Conservation (phyloP, 768 basidiomycete genomes). For the Peribolospora kevripleyi region DNA sequence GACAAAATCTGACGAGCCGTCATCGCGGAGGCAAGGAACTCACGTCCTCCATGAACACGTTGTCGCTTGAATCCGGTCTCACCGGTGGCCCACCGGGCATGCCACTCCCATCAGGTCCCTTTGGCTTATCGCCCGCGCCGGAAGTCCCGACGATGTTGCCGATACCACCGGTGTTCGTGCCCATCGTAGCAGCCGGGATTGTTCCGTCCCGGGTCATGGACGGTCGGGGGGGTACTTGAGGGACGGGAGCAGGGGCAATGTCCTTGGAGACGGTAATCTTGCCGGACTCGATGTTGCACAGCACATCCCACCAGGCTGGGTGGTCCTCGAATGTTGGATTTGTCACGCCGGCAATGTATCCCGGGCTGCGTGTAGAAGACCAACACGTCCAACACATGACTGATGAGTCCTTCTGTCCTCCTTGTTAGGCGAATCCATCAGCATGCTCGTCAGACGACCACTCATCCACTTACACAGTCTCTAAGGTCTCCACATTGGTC, state of each 20-base stretch:
- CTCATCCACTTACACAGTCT: constrained; percentile 41
- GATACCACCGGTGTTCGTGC: constrained; percentile 11
- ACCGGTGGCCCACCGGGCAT: background rate
- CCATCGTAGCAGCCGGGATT: background rate
- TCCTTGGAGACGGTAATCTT: constrained; percentile 71
- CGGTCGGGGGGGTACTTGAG: constrained; percentile 7
- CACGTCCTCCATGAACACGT: constrained; percentile 81
- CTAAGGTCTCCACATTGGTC: constrained; percentile 57
- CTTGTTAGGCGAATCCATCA: too few species aligned
- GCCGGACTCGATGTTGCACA: constrained; percentile 72
- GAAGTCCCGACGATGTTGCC: constrained; percentile 36
- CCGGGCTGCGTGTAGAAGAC: constrained; percentile 31
- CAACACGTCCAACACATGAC: background rate
- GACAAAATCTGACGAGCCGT: background rate
- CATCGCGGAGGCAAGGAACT: constrained; percentile 17
- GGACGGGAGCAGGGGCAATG: constrained; percentile 26
- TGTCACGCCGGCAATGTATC: constrained; percentile 87
- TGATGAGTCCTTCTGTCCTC: background rate
- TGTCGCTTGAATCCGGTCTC: constrained; percentile 43
- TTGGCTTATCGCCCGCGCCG: constrained; percentile 11
- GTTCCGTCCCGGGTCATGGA: constrained; percentile 6
- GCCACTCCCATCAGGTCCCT: constrained; percentile 9
- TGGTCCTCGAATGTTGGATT: constrained; percentile 86
- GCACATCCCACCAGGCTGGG: constrained; percentile 60
- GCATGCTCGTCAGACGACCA: background rate